phyloP scores from a whole-genome alignment of 2,329 filamentous ascomycete species.

The Colletotrichum lentis region DNA sequence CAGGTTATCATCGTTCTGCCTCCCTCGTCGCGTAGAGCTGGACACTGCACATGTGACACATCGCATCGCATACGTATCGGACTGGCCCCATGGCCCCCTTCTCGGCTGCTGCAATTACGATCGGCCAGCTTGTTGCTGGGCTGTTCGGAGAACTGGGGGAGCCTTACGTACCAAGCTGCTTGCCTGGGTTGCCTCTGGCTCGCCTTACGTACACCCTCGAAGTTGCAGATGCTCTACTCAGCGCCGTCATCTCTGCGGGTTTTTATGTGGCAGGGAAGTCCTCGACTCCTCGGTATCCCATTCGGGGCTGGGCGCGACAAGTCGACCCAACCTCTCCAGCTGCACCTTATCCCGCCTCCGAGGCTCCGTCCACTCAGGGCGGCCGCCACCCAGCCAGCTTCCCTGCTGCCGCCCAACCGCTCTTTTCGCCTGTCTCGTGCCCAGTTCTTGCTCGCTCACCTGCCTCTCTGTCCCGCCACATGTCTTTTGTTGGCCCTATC shows the following conservation, averaged over 20 bases:
- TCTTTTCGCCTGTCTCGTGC: conserved; percentile 22
- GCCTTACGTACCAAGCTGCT: conserved; percentile 9
- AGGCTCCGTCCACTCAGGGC: conserved; percentile 28
- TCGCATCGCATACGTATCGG: neutral
- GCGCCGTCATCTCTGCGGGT: neutral
- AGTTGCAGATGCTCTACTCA: neutral
- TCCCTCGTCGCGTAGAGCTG: neutral
- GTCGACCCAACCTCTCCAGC: conserved; percentile 30
- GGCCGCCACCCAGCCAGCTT: conserved; percentile 34
- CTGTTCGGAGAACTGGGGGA: neutral
- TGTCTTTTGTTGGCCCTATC: conserved; percentile 17
- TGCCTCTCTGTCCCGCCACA: neutral
- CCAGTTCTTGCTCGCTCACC: neutral
- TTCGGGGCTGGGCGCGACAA: conserved; percentile 22
- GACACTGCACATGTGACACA: neutral
- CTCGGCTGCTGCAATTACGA: conserved; percentile 16
- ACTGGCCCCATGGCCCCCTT: neutral
- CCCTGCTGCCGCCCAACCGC: conserved; percentile 34
- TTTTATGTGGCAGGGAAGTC: conserved; percentile 17
- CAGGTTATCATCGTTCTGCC: conserved; percentile 13
- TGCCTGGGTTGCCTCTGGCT: conserved; percentile 18
- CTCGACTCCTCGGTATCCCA: conserved; percentile 28
- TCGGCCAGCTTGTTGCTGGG: neutral
- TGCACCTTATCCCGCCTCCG: conserved; percentile 33
- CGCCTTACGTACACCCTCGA: conserved; percentile 20